Conservation (phyloP, 2,329 filamentous ascomycete genomes). For the Conoideocrella luteorostrata region DNA sequence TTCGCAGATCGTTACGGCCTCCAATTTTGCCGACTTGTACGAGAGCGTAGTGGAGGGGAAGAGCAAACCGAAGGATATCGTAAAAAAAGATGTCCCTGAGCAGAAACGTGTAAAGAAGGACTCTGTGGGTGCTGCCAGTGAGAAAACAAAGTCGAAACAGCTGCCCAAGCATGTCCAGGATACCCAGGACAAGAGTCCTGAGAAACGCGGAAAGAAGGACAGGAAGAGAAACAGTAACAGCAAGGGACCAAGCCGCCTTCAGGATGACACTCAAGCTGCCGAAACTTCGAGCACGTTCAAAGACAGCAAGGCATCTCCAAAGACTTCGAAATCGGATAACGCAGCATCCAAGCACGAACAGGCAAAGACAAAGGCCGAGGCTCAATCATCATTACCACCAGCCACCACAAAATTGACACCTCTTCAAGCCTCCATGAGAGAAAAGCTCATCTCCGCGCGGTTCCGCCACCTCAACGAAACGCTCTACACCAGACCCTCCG, state of each 20-base stretch:
- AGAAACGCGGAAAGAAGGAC: constrained; percentile 33
- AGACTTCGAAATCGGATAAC: constrained; percentile 6
- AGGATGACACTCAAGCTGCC: constrained; percentile 9
- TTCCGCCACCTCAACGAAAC: constrained; percentile 98
- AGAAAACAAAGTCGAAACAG: no score
- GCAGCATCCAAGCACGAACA: constrained; percentile 14
- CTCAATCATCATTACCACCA: constrained; percentile 32
- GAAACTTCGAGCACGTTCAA: constrained; percentile 12
- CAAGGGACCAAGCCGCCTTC: constrained; percentile 17
- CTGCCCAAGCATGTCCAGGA: no score
- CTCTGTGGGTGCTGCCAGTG: not conserved
- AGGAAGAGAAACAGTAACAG: constrained; percentile 23
- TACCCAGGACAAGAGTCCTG: constrained; percentile 1
- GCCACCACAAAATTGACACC: constrained; percentile 68
- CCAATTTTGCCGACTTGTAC: constrained; percentile 73
- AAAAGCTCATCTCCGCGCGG: constrained; percentile 88
- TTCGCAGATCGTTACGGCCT: constrained; percentile 48
- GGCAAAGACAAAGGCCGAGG: constrained; percentile 17
- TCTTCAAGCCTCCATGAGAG: constrained; percentile 87
- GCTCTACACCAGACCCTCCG: constrained; percentile 86
- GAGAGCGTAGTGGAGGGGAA: constrained; percentile 70
- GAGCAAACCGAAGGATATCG: constrained; percentile 24
- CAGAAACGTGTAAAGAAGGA: constrained; percentile 8
- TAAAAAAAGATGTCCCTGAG: no score
- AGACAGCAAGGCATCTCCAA: constrained; percentile 8